phyloP scores from a whole-genome alignment of 768 basidiomycete species.

The Tylopilus rubrobrunneus region DNA sequence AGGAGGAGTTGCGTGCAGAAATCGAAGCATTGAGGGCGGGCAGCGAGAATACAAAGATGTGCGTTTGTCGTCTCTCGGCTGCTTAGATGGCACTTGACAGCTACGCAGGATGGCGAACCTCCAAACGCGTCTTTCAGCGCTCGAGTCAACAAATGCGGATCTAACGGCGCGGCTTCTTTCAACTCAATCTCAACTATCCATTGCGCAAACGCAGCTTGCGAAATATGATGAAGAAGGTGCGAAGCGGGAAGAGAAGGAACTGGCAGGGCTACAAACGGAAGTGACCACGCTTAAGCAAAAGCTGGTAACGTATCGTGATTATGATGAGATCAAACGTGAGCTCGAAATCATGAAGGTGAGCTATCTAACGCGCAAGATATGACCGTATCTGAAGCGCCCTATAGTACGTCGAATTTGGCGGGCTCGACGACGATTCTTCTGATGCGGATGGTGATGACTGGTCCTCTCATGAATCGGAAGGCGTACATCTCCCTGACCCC shows the following conservation, averaged over 20 bases:
- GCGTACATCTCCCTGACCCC: conserved; percentile 77
- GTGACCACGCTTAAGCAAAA: conserved; percentile 63
- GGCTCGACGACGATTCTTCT: conserved; percentile 57
- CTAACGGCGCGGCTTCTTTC: conserved; percentile 15
- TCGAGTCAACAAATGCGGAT: conserved; percentile 52
- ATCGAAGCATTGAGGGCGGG: conserved; percentile 88
- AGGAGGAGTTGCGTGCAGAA: conserved; percentile 95
- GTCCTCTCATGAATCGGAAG: conserved; percentile 41
- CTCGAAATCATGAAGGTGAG: conserved; percentile 96
- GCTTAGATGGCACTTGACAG: background rate
- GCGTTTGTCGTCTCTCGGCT: conserved; percentile 17
- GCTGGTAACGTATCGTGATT: conserved; percentile 75
- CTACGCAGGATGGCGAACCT: conserved; percentile 34
- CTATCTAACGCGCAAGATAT: background rate
- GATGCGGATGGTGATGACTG: conserved; percentile 58
- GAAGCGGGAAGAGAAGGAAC: conserved; percentile 19
- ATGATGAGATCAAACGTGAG: conserved; percentile 97
- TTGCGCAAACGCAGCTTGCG: conserved; percentile 17
- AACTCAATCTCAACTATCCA: conserved; percentile 18
- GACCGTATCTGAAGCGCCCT: background rate
- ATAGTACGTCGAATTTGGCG: conserved; percentile 95
- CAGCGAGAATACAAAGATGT: conserved; percentile 68
- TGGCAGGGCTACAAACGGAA: conserved; percentile 48
- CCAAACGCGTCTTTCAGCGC: conserved; percentile 66
- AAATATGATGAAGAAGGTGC: conserved; percentile 11